A percentile compares a stretch with the other conserved stretches of the same genome.
These are phyloP conservation scores for Phytophthora sojae DNA, from an alignment of 352 stramenopile species.

Conservation along the genomic window DNA sequence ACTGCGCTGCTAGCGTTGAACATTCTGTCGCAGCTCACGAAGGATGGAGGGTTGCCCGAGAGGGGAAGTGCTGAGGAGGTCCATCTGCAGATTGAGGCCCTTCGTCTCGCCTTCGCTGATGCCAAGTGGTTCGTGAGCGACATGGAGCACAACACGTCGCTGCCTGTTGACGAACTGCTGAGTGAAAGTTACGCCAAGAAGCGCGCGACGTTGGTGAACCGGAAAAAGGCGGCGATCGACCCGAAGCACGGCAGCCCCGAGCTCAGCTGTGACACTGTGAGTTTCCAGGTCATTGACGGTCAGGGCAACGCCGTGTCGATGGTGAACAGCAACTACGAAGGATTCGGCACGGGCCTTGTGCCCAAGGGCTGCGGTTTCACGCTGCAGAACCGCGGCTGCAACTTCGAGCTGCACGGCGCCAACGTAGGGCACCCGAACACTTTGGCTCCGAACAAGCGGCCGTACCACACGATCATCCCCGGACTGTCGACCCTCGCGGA, in stretches of 20 bases:
- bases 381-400: slow-evolving; percentile 96
- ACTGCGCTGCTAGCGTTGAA: slow-evolving; percentile 95
- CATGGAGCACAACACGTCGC: slow-evolving; percentile 61
- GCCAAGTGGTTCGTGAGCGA: slow-evolving; percentile 89
- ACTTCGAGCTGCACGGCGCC: slow-evolving; percentile 89
- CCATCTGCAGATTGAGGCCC: slow-evolving; percentile 93
- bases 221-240: slow-evolving; percentile 57
- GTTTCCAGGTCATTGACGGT: slow-evolving; percentile 96
- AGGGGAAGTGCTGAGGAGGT: slow-evolving; percentile 80
- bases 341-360: slow-evolving; percentile 96
- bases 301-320: slow-evolving; percentile 97
- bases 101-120: slow-evolving; percentile 95
- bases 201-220: slow-evolving; percentile 54
- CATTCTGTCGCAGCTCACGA: slow-evolving; percentile 81
- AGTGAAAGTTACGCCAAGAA: slow-evolving; percentile 75
- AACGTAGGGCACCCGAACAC: slow-evolving; percentile 91
- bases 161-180: slow-evolving; percentile 81
- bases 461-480: slow-evolving; percentile 99
- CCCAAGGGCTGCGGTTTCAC: slow-evolving; percentile 95
- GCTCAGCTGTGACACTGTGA: slow-evolving; percentile 92
- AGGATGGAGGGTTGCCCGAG: slow-evolving; percentile 37
- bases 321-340: slow-evolving; percentile 98
- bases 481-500: slow-evolving; percentile 91
- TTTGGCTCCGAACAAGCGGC: slow-evolving; percentile 91
- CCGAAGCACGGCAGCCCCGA: slow-evolving; percentile 63